Evolutionary conservation across 768 basidiomycete genomes (phyloP).

Genomic region (Hypholoma fasciculare): DNA sequence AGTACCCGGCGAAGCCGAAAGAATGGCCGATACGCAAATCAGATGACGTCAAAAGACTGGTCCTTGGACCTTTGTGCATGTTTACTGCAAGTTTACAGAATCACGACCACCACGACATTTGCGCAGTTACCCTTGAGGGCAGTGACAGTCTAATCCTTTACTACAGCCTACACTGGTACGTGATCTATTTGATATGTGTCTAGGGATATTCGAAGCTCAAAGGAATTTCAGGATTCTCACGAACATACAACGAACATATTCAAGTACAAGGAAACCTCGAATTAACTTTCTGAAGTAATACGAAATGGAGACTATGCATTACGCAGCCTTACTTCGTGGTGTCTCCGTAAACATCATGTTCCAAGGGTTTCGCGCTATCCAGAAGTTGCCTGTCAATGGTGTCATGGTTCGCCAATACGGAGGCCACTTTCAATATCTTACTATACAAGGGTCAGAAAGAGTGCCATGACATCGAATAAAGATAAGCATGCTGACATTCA

Average conservation of each 20-base stretch:
- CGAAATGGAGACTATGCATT: background rate
- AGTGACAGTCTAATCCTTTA: too few relatives aligned
- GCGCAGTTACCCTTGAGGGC: background rate
- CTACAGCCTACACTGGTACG: too few relatives aligned
- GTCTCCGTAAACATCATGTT: slow-evolving; percentile 32
- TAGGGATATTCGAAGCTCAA: too few relatives aligned
- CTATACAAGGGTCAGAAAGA: slow-evolving; percentile 67
- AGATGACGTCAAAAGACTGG: background rate
- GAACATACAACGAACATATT: background rate
- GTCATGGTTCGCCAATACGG: slow-evolving; percentile 50
- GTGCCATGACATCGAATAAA: background rate
- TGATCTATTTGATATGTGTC: too few relatives aligned
- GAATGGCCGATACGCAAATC: background rate
- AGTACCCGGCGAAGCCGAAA: too few relatives aligned
- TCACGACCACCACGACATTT: background rate
- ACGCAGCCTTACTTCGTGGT: slow-evolving; percentile 25
- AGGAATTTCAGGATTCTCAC: too few relatives aligned
- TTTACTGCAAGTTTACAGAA: background rate
- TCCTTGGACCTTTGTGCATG: background rate
- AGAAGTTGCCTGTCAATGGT: slow-evolving; percentile 22
- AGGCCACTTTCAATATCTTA: slow-evolving; percentile 72
- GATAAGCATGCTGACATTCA: background rate
- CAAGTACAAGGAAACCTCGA: background rate
- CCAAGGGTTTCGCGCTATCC: slow-evolving; percentile 34
- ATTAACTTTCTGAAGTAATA: background rate